A percentile compares a stretch with the other conserved stretches of the same genome.
Evolutionary conservation across 2,329 filamentous ascomycete species (phyloP).

Genomic region (Fulvia fulva): DNA sequence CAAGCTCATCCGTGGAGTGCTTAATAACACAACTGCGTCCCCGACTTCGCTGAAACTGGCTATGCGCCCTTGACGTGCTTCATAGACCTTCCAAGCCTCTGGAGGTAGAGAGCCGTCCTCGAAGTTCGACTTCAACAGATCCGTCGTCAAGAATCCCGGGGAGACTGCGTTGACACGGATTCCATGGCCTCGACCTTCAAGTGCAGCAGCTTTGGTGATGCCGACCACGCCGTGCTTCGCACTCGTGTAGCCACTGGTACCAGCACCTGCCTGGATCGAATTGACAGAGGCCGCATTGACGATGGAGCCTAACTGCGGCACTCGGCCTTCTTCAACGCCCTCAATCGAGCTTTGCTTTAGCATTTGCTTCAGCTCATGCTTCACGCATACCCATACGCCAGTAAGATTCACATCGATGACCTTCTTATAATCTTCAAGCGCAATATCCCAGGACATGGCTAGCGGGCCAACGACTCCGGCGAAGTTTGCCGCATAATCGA

Average conservation of each 20-base stretch:
- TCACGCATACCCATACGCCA: conserved; percentile 37
- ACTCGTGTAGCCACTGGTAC: conserved; percentile 37
- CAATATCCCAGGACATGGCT: conserved; percentile 26
- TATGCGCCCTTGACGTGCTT: conserved; percentile 22
- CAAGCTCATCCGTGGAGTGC: conserved; percentile 25
- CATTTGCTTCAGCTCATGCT: conserved; percentile 42
- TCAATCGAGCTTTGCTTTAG: conserved; percentile 31
- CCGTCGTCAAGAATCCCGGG: conserved; percentile 29
- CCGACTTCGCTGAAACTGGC: conserved; percentile 26
- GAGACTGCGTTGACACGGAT: conserved; percentile 36
- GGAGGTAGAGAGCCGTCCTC: conserved; percentile 9
- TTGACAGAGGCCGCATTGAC: conserved; percentile 41
- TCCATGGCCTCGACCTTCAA: conserved; percentile 32
- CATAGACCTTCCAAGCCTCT: conserved; percentile 18
- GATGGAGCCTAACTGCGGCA: conserved; percentile 33
- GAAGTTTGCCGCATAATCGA: conserved; percentile 40
- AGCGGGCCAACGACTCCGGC: conserved; percentile 36
- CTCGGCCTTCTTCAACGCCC: conserved; percentile 21
- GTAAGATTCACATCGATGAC: conserved; percentile 37
- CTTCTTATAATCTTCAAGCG: conserved; percentile 33
- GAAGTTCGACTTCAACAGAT: conserved; percentile 19
- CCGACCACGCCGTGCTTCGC: conserved; percentile 42
- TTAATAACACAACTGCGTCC: conserved; percentile 26
- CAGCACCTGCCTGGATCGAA: conserved; percentile 33
- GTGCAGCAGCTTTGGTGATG: conserved; percentile 37